Base-by-base conservation (phyloP, 139 green algal species). In the Chlamydomonas sp. region DNA sequence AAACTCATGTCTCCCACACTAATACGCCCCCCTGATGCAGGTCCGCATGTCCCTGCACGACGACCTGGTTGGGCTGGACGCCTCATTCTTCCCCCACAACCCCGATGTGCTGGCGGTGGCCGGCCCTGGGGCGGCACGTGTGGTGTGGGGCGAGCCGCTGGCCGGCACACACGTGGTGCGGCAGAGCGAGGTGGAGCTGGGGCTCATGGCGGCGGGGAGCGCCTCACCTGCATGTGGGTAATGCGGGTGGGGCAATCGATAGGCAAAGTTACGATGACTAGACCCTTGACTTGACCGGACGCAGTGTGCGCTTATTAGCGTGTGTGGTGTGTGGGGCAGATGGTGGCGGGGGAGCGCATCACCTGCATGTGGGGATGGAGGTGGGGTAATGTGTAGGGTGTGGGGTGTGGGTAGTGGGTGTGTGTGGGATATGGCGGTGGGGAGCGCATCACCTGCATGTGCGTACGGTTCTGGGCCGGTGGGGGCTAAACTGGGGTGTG, bases 121-220 rank as follows among this genome's bases (percentile, higher is more conserved):
- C 5, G 82, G 82, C 31, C 72, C 71, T 5, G 61, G 68, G 2
- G 82, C 82, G 20, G 82, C 63, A 62, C 82, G 82, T 1, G 5
- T 87, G 62, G 15, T 87, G 60, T 87, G 82, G 82, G 72, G 49
- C n/a, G 82, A 87, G 82, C 72, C 82, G 72, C n/a, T 80, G 61
- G 61, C 7, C 3, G 71, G 61, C 61, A 57, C 72, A 17, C 61
- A 64, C 3, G 60, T 87, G 15, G 82, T 87, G 14, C 82, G 82
- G 72, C 82, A 87, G 72, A 80, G 72, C 62, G 82, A 87, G 12
- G 82, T 80, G 72, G 82, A 87, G n/a, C 61, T 87, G 72, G 20
- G 64, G 72, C 61, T 87, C 61, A 60, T 87, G 61, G 72, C 59
- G 72, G 82, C 80, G 0, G 82, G 6, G 82, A 87, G 72, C 82